Base-by-base conservation (phyloP, 1,139 yeast species). In the Scheffersomyces lignicola region DNA sequence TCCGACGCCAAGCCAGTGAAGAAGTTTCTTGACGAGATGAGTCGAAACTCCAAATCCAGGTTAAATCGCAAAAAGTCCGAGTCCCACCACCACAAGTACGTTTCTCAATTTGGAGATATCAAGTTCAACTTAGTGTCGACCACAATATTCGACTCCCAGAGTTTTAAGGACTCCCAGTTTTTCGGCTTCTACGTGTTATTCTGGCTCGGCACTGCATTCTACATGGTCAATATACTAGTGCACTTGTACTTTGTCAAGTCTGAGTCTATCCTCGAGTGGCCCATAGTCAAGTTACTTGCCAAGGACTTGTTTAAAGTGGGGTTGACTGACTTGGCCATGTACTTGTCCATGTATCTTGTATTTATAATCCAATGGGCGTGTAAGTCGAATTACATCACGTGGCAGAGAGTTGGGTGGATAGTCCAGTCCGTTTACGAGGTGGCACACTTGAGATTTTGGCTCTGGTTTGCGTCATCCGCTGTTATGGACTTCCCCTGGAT, bases 401-500 rank as follows among this genome's bases (percentile, higher is more conserved):
- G 96, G 96, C 54, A 60, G 10, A 47, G 51, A 1, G 43, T 65
- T 1, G 96, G 96, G 1, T 76, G 84, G 78, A 45, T 66, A 5
- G 35, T 84, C 1, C 84, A 82, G 49, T 66, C 76, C 5, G 32
- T 71, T 0, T 84, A 73, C 54, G 90, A 84, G 47, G 40, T 76
- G 3, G 43, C 45, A 0, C 79, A 69, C 47, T 55, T 84, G 12
- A 45, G 62, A 26, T 78, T 73, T 47, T 74, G 70, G 67, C 52
- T 79, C 28, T 56, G 65, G 45, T 65, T 76, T 48, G 77, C 90
- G 3, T 75, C 80, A 29, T 60, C 62, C 29, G 54, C 60, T 38
- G 44, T 44, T 11, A 50, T 61, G 57, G 59, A 69, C 23, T 83
- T 71, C 49, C 87, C 90, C 3, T 90, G 97, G 97, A 83, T 89